Evolutionary conservation across 1,284 basidiomycete genomes (phyloP).

Genomic region (Ganoderma leucocontextum): DNA sequence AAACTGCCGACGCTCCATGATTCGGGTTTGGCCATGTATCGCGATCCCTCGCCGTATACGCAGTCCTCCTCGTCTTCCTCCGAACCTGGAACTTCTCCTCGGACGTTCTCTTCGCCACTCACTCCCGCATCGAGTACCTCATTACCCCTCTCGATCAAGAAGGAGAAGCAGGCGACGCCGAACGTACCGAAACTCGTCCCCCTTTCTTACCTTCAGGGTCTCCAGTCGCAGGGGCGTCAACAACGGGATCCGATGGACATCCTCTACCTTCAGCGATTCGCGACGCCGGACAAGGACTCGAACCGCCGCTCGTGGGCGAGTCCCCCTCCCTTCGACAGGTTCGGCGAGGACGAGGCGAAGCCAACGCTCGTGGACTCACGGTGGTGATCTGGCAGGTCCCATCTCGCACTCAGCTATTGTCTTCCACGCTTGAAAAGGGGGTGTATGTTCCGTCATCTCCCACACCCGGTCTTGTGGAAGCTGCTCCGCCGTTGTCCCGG

Average conservation of each 20-base stretch:
- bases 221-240: constrained; percentile 31
- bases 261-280: constrained; percentile 39
- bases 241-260: constrained; percentile 41
- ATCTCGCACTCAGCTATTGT: neutral
- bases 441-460: constrained; percentile 24
- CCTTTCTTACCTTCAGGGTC: constrained; percentile 39
- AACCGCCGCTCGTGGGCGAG: constrained; percentile 28
- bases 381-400: constrained; percentile 22
- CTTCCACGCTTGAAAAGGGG: constrained; percentile 21
- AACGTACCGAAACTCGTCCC: constrained; percentile 39
- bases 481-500: neutral
- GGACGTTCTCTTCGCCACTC: constrained; percentile 34
- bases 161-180: constrained; percentile 15
- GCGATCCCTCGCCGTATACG: constrained; percentile 41
- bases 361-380: constrained; percentile 27
- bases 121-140: constrained; percentile 34
- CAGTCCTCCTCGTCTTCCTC: constrained; percentile 41
- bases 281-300: constrained; percentile 30
- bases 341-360: constrained; percentile 30
- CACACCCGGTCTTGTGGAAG: neutral
- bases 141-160: constrained; percentile 25
- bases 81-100: constrained; percentile 36
- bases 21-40: constrained; percentile 35
- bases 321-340: constrained; percentile 23
- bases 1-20: constrained; percentile 36